Conservation (phyloP, 2,329 filamentous ascomycete genomes). For the Orbilia blumenaviensis region DNA sequence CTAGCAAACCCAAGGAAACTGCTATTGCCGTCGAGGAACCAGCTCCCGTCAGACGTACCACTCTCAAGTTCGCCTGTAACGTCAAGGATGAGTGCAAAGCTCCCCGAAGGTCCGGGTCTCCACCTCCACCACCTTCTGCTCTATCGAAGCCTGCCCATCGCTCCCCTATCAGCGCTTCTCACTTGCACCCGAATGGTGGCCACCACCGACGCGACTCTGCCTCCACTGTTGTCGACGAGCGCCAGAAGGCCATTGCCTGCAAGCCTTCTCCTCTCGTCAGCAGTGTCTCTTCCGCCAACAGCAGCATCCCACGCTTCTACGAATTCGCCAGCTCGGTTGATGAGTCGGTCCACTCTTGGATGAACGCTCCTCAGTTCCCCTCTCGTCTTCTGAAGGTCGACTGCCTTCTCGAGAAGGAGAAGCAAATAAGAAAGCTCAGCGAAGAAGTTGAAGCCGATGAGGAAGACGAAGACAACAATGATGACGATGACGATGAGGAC, state of each 20-base stretch:
- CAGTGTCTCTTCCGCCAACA: conserved; percentile 57
- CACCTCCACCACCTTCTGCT: conserved; percentile 54
- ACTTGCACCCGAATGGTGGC: conserved; percentile 1
- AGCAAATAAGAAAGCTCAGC: conserved; percentile 82
- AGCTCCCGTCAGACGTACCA: conserved; percentile 66
- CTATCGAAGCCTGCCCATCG: too few relatives aligned
- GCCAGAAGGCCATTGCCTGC: conserved; percentile 58
- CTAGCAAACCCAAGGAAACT: conserved; percentile 56
- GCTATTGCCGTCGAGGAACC: conserved; percentile 30
- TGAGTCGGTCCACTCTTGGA: conserved; percentile 86
- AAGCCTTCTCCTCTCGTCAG: conserved; percentile 60
- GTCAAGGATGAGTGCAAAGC: conserved; percentile 58
- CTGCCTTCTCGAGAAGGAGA: conserved; percentile 90
- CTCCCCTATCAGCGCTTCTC: conserved; percentile 13
- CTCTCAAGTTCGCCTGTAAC: conserved; percentile 77
- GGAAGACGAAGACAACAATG: conserved; percentile 64
- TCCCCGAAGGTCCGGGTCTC: conserved; percentile 40
- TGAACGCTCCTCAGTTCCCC: conserved; percentile 73
- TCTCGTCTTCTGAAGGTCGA: conserved; percentile 81
- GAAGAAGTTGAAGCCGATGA: conserved; percentile 93
- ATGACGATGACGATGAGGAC: conserved; percentile 63
- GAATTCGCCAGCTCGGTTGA: conserved; percentile 87
- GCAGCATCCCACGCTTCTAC: conserved; percentile 73
- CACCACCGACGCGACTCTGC: conserved; percentile 64
- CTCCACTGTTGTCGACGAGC: conserved; percentile 65